phyloP scores from a whole-genome alignment of 768 basidiomycete species.

The Phylloporus sp. region DNA sequence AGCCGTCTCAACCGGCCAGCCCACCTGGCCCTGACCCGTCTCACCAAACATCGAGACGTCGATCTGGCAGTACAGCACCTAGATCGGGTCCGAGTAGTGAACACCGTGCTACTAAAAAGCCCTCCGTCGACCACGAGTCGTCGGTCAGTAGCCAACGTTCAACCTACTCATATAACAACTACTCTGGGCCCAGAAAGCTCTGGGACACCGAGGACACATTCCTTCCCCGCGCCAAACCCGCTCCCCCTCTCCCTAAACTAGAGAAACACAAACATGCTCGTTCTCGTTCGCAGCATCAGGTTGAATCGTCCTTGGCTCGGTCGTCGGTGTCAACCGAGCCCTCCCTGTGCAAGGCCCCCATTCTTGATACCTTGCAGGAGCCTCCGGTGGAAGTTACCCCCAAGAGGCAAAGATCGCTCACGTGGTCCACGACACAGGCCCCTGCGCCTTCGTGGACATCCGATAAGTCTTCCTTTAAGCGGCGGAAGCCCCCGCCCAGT shows the following conservation, averaged over 20 bases:
- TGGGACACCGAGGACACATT: constrained; percentile 19
- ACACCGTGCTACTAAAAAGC: background rate
- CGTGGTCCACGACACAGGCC: background rate
- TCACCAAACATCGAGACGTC: background rate
- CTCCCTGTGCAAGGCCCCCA: background rate
- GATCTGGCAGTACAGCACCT: background rate
- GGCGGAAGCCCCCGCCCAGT: constrained; percentile 20
- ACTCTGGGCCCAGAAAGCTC: background rate
- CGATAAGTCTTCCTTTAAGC: background rate
- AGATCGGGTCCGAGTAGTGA: background rate
- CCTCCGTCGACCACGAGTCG: background rate
- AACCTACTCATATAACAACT: background rate
- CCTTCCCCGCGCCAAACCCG: constrained; percentile 22
- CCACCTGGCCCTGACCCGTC: background rate
- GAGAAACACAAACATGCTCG: constrained; percentile 9
- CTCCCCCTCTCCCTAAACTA: constrained; percentile 13
- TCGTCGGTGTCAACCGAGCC: background rate
- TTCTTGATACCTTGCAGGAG: background rate
- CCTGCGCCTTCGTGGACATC: background rate
- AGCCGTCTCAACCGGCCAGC: background rate
- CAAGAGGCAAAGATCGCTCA: background rate
- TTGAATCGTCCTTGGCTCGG: background rate
- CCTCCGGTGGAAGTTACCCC: no score
- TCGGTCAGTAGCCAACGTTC: background rate
- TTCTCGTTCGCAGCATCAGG: background rate